Conservation (phyloP, 2,329 filamentous ascomycete species). For the Sporothrix curviconia region DNA sequence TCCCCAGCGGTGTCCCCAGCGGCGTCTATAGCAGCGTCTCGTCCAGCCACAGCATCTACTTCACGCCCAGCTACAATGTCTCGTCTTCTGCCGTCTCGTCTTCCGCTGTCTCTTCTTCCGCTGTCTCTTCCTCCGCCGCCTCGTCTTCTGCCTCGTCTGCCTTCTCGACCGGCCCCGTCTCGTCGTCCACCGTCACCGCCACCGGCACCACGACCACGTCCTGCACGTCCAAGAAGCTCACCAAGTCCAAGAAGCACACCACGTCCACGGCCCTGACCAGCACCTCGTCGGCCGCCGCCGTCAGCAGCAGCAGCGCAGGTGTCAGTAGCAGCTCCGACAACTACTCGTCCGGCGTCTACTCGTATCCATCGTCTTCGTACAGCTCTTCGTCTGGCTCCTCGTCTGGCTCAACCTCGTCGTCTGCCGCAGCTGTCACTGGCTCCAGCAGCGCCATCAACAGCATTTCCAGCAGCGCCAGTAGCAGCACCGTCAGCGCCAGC, state of each 20-base stretch:
- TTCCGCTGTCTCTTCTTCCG: not conserved
- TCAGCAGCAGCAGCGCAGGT: not conserved
- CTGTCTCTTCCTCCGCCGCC: not conserved
- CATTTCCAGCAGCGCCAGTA: not conserved
- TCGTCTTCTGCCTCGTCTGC: not conserved
- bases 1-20: not conserved
- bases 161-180: not conserved
- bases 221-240: too few relatives aligned
- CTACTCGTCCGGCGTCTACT: conserved; percentile 10
- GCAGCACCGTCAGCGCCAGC: not conserved
- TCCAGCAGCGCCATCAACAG: not conserved
- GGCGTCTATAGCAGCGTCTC: too few relatives aligned
- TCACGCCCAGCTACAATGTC: not conserved
- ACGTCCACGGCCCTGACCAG: not conserved
- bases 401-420: not conserved
- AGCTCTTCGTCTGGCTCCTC: not conserved
- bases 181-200: not conserved
- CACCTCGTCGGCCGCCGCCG: not conserved
- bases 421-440: not conserved
- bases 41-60: not conserved
- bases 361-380: not conserved
- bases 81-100: not conserved
- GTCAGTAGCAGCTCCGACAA: not conserved
- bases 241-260: too few relatives aligned
- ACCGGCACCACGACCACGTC: too few relatives aligned